These are phyloP conservation scores for Candida neerlandica DNA, from an alignment of 1,139 yeast species.

Conservation along the genomic window DNA sequence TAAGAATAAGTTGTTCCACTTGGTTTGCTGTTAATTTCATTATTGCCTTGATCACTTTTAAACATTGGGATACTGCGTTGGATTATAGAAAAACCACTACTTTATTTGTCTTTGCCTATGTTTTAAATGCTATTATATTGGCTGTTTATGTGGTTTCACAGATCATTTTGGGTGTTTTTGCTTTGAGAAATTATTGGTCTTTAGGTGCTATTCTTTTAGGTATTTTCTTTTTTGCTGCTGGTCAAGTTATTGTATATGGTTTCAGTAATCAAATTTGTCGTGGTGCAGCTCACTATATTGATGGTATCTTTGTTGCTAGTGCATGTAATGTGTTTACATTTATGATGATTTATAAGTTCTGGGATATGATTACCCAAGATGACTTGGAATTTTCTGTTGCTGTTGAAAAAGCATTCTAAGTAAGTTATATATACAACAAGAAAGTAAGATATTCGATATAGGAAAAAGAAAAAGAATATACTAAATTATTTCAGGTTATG, in stretches of 20 bases:
- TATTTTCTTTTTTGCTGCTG: constrained; percentile 72
- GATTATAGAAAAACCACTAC: constrained; percentile 54
- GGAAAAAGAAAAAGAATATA: not conserved
- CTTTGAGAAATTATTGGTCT: constrained; percentile 82
- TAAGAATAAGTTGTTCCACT: constrained; percentile 49
- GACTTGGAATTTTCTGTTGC: constrained; percentile 90
- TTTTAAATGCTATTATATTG: constrained; percentile 69
- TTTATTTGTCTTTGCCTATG: constrained; percentile 67
- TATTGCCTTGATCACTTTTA: constrained; percentile 70
- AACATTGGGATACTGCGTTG: constrained; percentile 59
- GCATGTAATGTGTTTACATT: constrained; percentile 76
- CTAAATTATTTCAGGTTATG: not conserved
- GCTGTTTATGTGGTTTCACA: constrained; percentile 69
- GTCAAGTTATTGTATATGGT: constrained; percentile 75
- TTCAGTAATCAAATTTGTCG: constrained; percentile 68
- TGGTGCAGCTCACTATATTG: constrained; percentile 80
- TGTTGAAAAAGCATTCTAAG: constrained; percentile 37
- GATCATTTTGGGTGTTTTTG: constrained; percentile 64
- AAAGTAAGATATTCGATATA: not conserved
- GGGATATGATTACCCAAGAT: constrained; percentile 97
- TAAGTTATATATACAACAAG: not conserved
- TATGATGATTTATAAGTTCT: constrained; percentile 94
- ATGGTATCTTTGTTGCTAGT: constrained; percentile 85
- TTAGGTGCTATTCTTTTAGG: constrained; percentile 77
- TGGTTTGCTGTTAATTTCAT: constrained; percentile 70